Base-by-base conservation (phyloP, 495 filamentous ascomycete genomes). In the Cercophora sp. region DNA sequence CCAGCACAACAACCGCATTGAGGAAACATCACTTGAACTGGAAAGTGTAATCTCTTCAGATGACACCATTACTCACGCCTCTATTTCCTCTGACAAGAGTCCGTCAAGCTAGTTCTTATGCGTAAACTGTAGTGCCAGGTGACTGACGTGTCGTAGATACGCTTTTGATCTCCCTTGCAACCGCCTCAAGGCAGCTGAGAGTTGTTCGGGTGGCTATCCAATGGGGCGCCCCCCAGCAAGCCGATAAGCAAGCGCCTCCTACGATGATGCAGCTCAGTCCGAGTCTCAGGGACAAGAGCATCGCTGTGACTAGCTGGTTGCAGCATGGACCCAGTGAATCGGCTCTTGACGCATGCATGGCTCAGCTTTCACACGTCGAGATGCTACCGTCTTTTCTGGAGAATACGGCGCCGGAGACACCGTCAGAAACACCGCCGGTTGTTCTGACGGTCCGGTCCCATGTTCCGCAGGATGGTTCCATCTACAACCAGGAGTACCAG, bases 61-160 rank as follows among this genome's bases (percentile, higher is more conserved):
- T 43, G 82, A 89, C 42, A 58, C 87, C 13, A 75, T 94, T 27
- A 90, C 88, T 3, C 90, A 96, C 70, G 88, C 89, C 2, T 79
- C 90, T 11, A 72, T 93, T 50, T 85, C 85, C 52, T 80, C 84
- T 9, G 88, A 91, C 36, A 85, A 77, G 68, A 77, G 83, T 86
- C 71, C 48, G 19, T 25, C 2, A 3, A 11, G 3, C 31, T 22
- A 18, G 16, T 3, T 34, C 45, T n/a, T 5, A 11, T 34, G 11
- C 10, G 29, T 10, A 8, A n/a, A n/a, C n/a, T n/a, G n/a, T n/a
- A n/a, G n/a, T n/a, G n/a, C n/a, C 27, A 19, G 11, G 5, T 13
- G 18, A 23, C 36, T 58, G 20, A 58, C 22, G 18, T 5, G 10
- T 8, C 25, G 73, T 70, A 60, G 79, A 78, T 49, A 77, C 65